Base-by-base conservation (phyloP, 768 basidiomycete genomes). In the Pleurotus tuoliensis region DNA sequence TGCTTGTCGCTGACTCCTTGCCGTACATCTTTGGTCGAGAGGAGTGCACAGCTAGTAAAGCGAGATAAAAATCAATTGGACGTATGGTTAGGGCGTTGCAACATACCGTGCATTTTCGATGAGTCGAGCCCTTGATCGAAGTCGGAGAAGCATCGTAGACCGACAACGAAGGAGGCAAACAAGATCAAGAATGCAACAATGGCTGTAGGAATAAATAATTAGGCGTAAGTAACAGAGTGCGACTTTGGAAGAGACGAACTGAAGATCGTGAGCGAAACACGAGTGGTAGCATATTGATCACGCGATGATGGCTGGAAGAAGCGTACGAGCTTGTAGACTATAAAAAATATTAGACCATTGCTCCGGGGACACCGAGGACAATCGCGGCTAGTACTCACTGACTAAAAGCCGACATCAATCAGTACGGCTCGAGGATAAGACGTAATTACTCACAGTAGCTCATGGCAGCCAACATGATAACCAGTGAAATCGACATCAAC, bases 321-420 rank as follows among this genome's bases (percentile, higher is more conserved):
- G 18, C 92, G 84, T 58, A 86, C 82, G n/a, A 94, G 79, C 65
- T 94, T 94, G 69, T 87, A 94, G 49, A 93, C 88, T 92, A 56
- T 12, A 50, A 52, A 52, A 22, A 47, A 20, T 5, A 18, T 2
- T 30, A 43, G 12, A 46, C n/a, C 2, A 22, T 45, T 9, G 16
- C 45, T 5, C 15, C 11, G 13, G 18, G 40, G 48, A 27, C 9
- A 11, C 15, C 11, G 13, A 22, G 40, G 48, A 27, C 9, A 11
- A 34, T 34, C 9, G 30, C 30, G 18, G 9, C 18, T 30, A 20
- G 20, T 45, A 63, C 77, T 71, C 62, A 79, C 78, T 61, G 64
- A 79, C 77, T 80, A 57, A 7, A 59, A 34, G 30, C 11, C 8
- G 30, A 34, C 30, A 34, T 34, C 30, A 30, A 25, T 24, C 30